Percentiles rank a stretch among this genome's conserved stretches.
Conservation (phyloP, 192 early-diverging fungal species). For the Coemansia reversa region DNA sequence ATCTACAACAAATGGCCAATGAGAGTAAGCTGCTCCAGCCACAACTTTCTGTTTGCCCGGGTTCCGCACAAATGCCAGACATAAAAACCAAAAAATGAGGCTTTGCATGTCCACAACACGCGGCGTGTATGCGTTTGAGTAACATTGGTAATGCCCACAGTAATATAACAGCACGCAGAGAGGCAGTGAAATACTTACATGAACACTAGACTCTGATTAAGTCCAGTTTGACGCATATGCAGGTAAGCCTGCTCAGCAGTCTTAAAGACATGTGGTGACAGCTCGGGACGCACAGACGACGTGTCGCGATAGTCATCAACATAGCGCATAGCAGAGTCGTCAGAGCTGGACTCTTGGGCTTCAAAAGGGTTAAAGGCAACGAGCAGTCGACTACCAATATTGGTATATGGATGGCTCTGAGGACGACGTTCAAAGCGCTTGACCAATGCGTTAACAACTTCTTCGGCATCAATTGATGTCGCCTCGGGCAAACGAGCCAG, state of each 20-base stretch:
- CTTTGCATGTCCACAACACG: too few relatives aligned
- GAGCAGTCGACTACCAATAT: conserved; percentile 66
- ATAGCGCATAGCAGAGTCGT: conserved; percentile 67
- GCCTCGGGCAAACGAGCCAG: conserved; percentile 48
- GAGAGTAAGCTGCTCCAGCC: too few relatives aligned
- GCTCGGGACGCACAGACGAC: conserved; percentile 34
- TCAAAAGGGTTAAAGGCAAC: conserved; percentile 70
- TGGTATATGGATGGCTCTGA: conserved; percentile 63
- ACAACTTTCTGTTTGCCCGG: too few relatives aligned
- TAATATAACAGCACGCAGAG: neutral
- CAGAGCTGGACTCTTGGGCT: conserved; percentile 58
- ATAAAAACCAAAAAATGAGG: too few relatives aligned
- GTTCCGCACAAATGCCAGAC: too few relatives aligned
- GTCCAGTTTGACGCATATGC: conserved; percentile 68
- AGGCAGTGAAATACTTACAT: conserved; percentile 31
- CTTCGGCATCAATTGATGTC: conserved; percentile 37
- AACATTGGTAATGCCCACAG: neutral
- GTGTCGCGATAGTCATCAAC: conserved; percentile 72
- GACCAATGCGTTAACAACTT: conserved; percentile 44
- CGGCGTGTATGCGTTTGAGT: neutral
- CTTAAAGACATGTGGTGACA: conserved; percentile 68
- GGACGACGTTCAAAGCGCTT: conserved; percentile 52
- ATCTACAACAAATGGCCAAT: too few relatives aligned
- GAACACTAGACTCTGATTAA: conserved; percentile 69
- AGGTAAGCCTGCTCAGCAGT: conserved; percentile 73